Percentiles rank a stretch among this genome's conserved stretches.
These are phyloP conservation scores for Apocynum venetum DNA, from an alignment of 257 asterid genomes.

Conservation along the genomic window DNA sequence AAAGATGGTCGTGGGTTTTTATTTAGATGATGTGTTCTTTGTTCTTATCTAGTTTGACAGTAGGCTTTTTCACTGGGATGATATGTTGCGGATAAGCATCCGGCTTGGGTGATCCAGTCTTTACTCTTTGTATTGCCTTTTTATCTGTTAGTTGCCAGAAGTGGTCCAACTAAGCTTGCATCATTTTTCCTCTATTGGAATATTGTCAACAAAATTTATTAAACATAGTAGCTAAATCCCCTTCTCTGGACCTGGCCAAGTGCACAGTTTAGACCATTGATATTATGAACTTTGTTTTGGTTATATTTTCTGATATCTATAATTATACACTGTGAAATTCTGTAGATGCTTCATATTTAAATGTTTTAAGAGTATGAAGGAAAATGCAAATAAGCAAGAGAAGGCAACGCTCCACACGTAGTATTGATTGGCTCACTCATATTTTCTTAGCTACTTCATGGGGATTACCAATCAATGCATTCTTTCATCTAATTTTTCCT, in stretches of 20 bases:
- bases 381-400: not conserved
- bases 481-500: not conserved
- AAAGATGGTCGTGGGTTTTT: not conserved
- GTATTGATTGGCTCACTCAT: not conserved
- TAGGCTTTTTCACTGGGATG: not conserved
- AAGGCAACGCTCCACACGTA: not conserved
- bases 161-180: not conserved
- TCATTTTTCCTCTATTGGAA: not conserved
- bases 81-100: not conserved
- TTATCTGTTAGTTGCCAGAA: not conserved
- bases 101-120: not conserved
- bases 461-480: not conserved
- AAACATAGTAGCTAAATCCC: not conserved
- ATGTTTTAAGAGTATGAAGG: not conserved
- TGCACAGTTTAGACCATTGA: not conserved
- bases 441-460: not conserved
- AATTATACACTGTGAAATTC: not conserved
- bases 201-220: not conserved
- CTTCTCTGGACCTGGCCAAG: not conserved
- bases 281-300: not conserved
- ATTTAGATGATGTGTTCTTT: not conserved
- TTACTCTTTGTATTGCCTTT: not conserved
- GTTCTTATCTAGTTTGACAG: not conserved
- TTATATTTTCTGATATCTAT: not conserved
- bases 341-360: not conserved